phyloP scores from a whole-genome alignment of 257 asterid genomes.

The Rehmannia glutinosa region DNA sequence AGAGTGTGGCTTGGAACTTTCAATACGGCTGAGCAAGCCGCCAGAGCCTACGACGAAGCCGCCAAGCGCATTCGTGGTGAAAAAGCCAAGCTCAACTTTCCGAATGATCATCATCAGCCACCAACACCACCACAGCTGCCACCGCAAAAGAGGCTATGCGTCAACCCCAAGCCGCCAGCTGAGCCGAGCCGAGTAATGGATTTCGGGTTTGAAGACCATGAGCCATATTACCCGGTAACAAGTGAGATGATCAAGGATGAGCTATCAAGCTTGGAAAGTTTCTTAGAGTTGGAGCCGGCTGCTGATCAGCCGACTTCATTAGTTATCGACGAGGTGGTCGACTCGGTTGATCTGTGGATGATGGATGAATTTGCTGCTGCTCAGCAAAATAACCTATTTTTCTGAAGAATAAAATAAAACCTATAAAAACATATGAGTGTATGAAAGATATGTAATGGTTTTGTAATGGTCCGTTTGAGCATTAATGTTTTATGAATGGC shows the following conservation, averaged over 20 bases:
- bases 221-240: conserved; percentile 24
- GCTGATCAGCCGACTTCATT: conserved; percentile 23
- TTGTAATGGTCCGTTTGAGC: too few species aligned
- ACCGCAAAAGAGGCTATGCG: conserved; percentile 35
- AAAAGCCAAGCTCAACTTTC: conserved; percentile 85
- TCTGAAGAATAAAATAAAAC: conserved; percentile 12
- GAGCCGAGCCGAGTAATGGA: conserved; percentile 19
- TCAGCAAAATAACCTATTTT: conserved; percentile 27
- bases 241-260: conserved; percentile 38
- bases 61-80: conserved; percentile 75
- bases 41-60: conserved; percentile 71
- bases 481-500: too few species aligned
- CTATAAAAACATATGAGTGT: too few species aligned
- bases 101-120: conserved; percentile 18
- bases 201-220: conserved; percentile 8
- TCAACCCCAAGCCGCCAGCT: conserved; percentile 17
- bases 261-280: conserved; percentile 55
- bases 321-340: conserved; percentile 25
- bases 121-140: conserved; percentile 21
- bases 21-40: conserved; percentile 68
- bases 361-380: conserved; percentile 42
- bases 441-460: too few species aligned
- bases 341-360: conserved; percentile 43
- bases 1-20: conserved; percentile 87
- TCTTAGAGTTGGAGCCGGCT: conserved; percentile 48